A percentile compares a stretch with the other conserved stretches of the same genome.
Conservation (phyloP, 2,329 filamentous ascomycete species). For the Pseudogymnoascus sp. region DNA sequence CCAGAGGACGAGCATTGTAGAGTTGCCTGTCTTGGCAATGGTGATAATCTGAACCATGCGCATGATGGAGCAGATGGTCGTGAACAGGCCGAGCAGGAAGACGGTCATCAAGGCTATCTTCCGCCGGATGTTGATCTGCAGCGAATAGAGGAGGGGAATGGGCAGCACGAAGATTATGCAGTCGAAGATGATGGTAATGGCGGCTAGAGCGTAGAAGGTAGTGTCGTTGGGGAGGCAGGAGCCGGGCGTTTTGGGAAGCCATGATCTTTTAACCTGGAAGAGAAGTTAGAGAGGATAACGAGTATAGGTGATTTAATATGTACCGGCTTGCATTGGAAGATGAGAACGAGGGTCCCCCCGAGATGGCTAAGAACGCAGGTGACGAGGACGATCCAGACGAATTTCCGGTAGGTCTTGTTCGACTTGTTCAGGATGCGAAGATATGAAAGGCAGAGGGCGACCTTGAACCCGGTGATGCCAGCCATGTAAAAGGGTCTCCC, state of each 20-base stretch:
- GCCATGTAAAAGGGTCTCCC: slow-evolving; percentile 48
- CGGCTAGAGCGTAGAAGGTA: slow-evolving; percentile 31
- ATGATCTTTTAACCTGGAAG: slow-evolving; percentile 22
- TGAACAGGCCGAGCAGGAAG: slow-evolving; percentile 47
- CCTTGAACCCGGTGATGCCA: slow-evolving; percentile 50
- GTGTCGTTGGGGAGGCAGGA: slow-evolving; percentile 29
- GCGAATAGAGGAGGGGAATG: slow-evolving; percentile 28
- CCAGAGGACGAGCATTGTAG: slow-evolving; percentile 50
- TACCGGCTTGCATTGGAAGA: slow-evolving; percentile 45
- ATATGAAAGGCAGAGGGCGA: slow-evolving; percentile 46
- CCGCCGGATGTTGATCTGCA: slow-evolving; percentile 29
- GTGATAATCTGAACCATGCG: slow-evolving; percentile 44
- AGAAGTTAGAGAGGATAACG: slow-evolving; percentile 40
- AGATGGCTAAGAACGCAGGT: slow-evolving; percentile 33
- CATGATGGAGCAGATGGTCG: slow-evolving; percentile 46
- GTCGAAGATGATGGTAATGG: slow-evolving; percentile 31
- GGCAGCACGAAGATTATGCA: slow-evolving; percentile 31
- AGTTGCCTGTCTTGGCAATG: slow-evolving; percentile 47
- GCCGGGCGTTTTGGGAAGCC: slow-evolving; percentile 25
- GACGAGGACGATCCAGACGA: slow-evolving; percentile 41
- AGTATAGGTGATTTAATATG: slow-evolving; percentile 34
- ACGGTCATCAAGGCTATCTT: slow-evolving; percentile 32
- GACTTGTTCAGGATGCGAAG: slow-evolving; percentile 43
- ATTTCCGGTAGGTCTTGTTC: slow-evolving; percentile 35
- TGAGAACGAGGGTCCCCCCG: slow-evolving; percentile 40